Evolutionary conservation across 495 filamentous ascomycete species (phyloP).

Genomic region (Massariosphaeria phaeospora): DNA sequence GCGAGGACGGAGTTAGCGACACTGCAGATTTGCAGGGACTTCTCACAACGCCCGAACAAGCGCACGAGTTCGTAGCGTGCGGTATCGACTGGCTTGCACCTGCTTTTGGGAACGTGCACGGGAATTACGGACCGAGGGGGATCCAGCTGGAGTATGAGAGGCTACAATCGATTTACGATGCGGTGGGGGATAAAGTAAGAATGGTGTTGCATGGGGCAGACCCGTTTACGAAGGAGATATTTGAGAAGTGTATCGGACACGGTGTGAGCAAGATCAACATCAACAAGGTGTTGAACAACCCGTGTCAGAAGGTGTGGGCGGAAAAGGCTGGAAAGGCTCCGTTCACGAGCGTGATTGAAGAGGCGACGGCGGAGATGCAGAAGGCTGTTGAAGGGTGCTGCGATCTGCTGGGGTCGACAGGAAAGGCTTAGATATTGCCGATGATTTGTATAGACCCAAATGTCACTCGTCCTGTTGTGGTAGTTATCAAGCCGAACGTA

Average conservation of each 20-base stretch:
- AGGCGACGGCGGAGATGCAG: slow-evolving; percentile 68
- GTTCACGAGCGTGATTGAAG: slow-evolving; percentile 66
- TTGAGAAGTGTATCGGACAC: slow-evolving; percentile 59
- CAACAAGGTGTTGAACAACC: slow-evolving; percentile 74
- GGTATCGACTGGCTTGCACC: slow-evolving; percentile 78
- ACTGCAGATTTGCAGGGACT: slow-evolving; percentile 67
- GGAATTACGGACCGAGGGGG: slow-evolving; percentile 70
- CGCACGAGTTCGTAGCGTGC: slow-evolving; percentile 67
- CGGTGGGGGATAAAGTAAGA: slow-evolving; percentile 57
- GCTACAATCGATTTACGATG: slow-evolving; percentile 57
- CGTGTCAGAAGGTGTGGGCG: slow-evolving; percentile 59
- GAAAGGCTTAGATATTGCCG: slow-evolving; percentile 57
- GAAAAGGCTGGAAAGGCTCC: slow-evolving; percentile 62
- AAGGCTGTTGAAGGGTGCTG: slow-evolving; percentile 68
- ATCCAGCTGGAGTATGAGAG: slow-evolving; percentile 75
- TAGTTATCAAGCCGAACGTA: too few species aligned
- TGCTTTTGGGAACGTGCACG: slow-evolving; percentile 83
- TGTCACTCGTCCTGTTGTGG: too few species aligned
- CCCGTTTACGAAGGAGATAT: slow-evolving; percentile 59
- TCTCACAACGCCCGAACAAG: slow-evolving; percentile 73
- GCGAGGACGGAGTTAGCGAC: slow-evolving; percentile 76
- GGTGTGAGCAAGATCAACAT: slow-evolving; percentile 78
- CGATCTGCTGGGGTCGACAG: slow-evolving; percentile 63
- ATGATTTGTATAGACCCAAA: too few species aligned
- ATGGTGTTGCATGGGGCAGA: slow-evolving; percentile 77